Evolutionary conservation across 2,329 filamentous ascomycete genomes (phyloP), one percentile per base, ranked within the genome.

Genomic region (Verticillium longisporum): DNA sequence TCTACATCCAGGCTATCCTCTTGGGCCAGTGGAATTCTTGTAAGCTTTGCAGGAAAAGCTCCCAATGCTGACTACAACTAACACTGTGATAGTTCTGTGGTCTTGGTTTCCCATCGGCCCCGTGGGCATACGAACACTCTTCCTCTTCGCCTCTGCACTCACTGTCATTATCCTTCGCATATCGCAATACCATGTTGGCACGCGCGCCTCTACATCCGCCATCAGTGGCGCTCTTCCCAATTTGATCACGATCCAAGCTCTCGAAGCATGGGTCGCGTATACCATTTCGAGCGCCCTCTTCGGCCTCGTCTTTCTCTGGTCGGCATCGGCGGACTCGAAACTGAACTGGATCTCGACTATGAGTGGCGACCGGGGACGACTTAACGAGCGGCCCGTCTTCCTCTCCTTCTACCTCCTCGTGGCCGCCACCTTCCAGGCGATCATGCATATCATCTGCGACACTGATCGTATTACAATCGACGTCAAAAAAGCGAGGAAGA

Each of bases 351-450:
- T 96, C 66, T 89, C 88, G 60, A 83, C 86, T 66, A 86, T 84
- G 73, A 87, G 79, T 63, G 87, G 83, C 66, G 91, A 95, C 72
- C 84, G 92, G 38, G 83, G 89, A 21, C 83, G 86, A 59, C 76
- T 97, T 62, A 98, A 98, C 72, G 94, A 98, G 78, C 85, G 90
- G 65, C 88, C 92, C 1, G 83, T 98, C 32, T 95, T 92, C 71
- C 79, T 97, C 58, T 87, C 90, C 37, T 84, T 83, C 62, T 87
- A 90, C 68, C 84, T 95, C 66, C 70, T 88, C 3, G 73, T 87
- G 1, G 80, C 95, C 54, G 91, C 90, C 4, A 62, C 90, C 10
- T 75, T 82, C n/a, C 90, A 96, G 72, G 85, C 89, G 1, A 69
- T 82, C 11, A 70, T 83, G 36, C 93, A 97, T 71, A 78, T 96